Percentiles rank a stretch among this genome's conserved stretches.
Evolutionary conservation across 225 moss, liverwort and hornwort genomes (phyloP).

Genomic region (Sphagnum contortum): DNA sequence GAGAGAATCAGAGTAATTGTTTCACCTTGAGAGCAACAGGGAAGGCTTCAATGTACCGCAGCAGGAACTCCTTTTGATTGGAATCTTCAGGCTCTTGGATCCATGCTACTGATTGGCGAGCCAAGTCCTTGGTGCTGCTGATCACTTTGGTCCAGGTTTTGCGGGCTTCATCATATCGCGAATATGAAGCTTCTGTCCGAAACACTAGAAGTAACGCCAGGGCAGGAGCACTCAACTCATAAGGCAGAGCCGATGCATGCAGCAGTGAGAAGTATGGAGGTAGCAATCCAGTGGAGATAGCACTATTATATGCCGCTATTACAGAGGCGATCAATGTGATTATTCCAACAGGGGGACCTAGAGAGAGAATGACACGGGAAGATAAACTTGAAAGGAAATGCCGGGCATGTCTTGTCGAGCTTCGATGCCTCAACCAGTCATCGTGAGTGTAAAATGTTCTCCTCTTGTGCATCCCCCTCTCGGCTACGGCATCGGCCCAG

Average conservation of each 20-base stretch:
- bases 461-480: conserved; percentile 52
- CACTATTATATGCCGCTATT: conserved; percentile 44
- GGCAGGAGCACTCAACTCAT: conserved; percentile 73
- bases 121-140: conserved; percentile 53
- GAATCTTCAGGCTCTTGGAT: conserved; percentile 40
- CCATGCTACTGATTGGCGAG: conserved; percentile 64
- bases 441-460: conserved; percentile 59
- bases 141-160: conserved; percentile 75
- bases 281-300: conserved; percentile 29
- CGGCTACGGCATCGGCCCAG: conserved; percentile 59
- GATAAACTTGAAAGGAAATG: conserved; percentile 51
- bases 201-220: conserved; percentile 81
- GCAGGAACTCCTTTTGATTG: conserved; percentile 26
- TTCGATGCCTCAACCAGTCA: conserved; percentile 65
- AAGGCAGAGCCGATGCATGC: conserved; percentile 61
- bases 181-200: conserved; percentile 80
- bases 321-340: conserved; percentile 46
- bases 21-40: conserved; percentile 71
- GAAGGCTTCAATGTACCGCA: conserved; percentile 67
- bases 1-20: background rate
- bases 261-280: conserved; percentile 50
- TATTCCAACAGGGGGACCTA: conserved; percentile 63
- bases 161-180: conserved; percentile 69
- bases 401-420: conserved; percentile 54
- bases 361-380: conserved; percentile 56